Evolutionary conservation across 1,139 yeast species (phyloP), one percentile per base, ranked within the genome.

Genomic region (Taiozyma sp.): DNA sequence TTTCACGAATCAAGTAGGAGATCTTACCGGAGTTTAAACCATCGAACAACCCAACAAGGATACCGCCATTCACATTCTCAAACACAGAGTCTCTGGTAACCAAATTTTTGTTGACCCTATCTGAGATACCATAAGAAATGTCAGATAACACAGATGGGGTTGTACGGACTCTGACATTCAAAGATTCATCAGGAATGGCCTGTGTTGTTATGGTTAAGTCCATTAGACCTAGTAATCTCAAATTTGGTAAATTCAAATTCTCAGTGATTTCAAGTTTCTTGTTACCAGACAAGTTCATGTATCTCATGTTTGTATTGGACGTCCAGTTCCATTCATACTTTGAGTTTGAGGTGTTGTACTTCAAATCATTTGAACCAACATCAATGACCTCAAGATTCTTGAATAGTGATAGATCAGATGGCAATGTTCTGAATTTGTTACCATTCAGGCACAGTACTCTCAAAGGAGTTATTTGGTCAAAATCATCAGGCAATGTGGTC

Each of bases 281-380:
- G 65, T 95, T 95, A 43, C 98, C 98, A 0, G 97, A 89, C 56
- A 95, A 84, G 66, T 92, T 93, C 65, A 95, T 78, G 62, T 87
- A 91, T 59, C 77, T 81, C 66, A 95, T 75, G 46, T 84, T 83
- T 51, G 78, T 74, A 65, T 93, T 95, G 75, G 84, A 84, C 62
- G 87, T 86, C 99, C 99, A 95, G 68, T 90, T 93, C 98, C 98
- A 93, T 67, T 93, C 99, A 65, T 90, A 92, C 8, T 96, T 96
- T 81, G 92, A 89, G 66, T 93, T 93, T 14, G 95, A 87, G 52
- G 93, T 90, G 61, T 95, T 93, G 68, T 93, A 93, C 63, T 92
- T 87, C 66, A 95, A 74, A 57, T 84, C 87, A 66, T 95, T 95
- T 4, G 96, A 88, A 3, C 98, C 96, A 19, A 90, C 95, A 70